Evolutionary conservation across 2,329 filamentous ascomycete genomes (phyloP), one percentile per base, ranked within the genome.

Genomic region (Aureobasidium zeae): DNA sequence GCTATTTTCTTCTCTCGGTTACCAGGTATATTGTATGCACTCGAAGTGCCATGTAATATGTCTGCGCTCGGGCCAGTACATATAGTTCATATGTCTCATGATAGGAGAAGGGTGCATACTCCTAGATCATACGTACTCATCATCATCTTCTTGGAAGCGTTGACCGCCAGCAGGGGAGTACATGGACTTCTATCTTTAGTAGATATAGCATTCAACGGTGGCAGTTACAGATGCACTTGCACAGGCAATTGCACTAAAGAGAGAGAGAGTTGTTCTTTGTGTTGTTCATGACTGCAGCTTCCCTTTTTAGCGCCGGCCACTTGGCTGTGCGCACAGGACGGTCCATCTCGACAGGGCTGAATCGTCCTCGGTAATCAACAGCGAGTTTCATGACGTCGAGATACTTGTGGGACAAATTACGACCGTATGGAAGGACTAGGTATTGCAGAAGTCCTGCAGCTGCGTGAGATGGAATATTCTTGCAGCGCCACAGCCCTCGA

Each of bases 271-370:
- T 16, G 30, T 34, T 33, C 20, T 21, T 16, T 11, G 5, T 25
- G 4, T 13, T 42, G 4, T 33, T 19, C 29, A 10, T 32, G 12
- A 15, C 15, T 24, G 31, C 24, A 21, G 39, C 22, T 44, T 35
- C 39, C 39, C 8, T 10, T 29, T 29, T 25, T 32, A 32, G 29
- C n/a, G 17, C 31, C 5, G 33, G 8, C 39, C 20, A 28, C n/a
- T 33, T 26, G 39, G 17, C 31, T 35, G 39, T 30, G 39, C 39
- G 39, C 24, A 43, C 6, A 3, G n/a, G 13, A n/a, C 9, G n/a
- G n/a, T n/a, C 16, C n/a, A 34, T 44, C 2, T 30, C 19, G 24
- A 35, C n/a, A 44, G 16, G 24, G 39, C 39, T 44, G 31, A 44
- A 34, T 11, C n/a, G 9, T 13, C 22, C 19, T 24, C 37, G 24